Percentiles rank a stretch among this genome's conserved stretches.
These are phyloP conservation scores for Pichia sp. DNA, from an alignment of 1,139 yeast species.

Conservation along the genomic window DNA sequence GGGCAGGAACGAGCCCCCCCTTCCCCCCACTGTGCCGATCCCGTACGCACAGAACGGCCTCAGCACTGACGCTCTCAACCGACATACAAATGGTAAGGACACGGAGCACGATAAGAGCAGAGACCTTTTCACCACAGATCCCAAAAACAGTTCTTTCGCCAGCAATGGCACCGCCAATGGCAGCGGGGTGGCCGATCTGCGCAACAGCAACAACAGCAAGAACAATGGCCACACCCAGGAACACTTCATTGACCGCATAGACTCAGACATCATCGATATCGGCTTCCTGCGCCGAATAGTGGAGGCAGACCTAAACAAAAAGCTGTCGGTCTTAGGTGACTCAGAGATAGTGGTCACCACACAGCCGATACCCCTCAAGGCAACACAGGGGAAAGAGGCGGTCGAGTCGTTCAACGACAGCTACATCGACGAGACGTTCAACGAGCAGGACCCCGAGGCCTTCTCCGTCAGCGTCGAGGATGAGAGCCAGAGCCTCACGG, in stretches of 20 bases:
- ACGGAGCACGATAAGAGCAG: neutral
- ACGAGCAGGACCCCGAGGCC: neutral
- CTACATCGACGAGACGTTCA: neutral
- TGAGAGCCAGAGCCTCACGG: neutral
- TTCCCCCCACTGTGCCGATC: neutral
- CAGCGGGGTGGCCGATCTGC: neutral
- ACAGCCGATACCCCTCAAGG: neutral
- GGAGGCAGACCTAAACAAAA: conserved; percentile 10
- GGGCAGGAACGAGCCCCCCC: neutral
- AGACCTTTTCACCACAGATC: neutral
- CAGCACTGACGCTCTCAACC: neutral
- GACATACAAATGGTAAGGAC: neutral
- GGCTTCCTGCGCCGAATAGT: conserved; percentile 7
- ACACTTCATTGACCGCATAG: neutral
- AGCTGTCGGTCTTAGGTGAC: conserved; percentile 10
- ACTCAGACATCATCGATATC: conserved; percentile 6
- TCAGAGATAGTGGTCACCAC: conserved; percentile 3
- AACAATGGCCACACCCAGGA: neutral
- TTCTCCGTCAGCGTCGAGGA: neutral
- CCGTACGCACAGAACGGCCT: neutral
- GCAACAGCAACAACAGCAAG: neutral
- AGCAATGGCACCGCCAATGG: neutral
- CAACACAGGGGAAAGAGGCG: neutral
- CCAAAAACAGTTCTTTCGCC: neutral
- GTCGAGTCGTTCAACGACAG: neutral